Percentiles rank a stretch among this genome's conserved stretches.
Conservation (phyloP, 257 asterid genomes). For the Pogostemon cablin region DNA sequence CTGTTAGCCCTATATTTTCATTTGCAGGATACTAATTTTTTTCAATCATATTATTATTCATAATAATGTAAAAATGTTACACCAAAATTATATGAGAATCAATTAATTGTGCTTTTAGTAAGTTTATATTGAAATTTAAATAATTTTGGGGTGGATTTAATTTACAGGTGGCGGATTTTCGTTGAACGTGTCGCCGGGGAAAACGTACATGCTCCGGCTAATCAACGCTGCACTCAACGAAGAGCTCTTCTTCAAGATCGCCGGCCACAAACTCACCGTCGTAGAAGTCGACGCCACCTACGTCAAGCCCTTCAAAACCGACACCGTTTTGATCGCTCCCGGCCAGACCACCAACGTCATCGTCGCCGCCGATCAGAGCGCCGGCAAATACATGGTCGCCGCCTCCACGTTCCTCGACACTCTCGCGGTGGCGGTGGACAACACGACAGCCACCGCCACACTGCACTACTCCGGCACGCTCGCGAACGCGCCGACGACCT, state of each 20-base stretch:
- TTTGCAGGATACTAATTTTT: too few species aligned
- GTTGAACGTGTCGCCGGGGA: slow-evolving; percentile 66
- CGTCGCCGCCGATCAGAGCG: slow-evolving; percentile 51
- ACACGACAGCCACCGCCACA: slow-evolving; percentile 81
- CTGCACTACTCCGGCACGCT: slow-evolving; percentile 73
- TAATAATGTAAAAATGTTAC: too few species aligned
- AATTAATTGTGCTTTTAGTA: too few species aligned
- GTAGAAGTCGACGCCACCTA: slow-evolving; percentile 93
- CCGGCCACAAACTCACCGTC: slow-evolving; percentile 77
- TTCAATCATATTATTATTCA: too few species aligned
- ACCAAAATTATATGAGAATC: too few species aligned
- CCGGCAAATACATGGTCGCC: slow-evolving; percentile 72
- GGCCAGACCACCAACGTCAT: slow-evolving; percentile 91
- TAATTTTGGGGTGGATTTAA: too few species aligned
- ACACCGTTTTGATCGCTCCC: slow-evolving; percentile 69
- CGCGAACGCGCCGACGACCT: slow-evolving; percentile 38
- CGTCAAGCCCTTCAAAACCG: slow-evolving; percentile 84
- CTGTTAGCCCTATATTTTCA: too few species aligned
- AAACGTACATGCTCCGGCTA: slow-evolving; percentile 74
- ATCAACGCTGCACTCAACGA: slow-evolving; percentile 95
- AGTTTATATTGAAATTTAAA: too few species aligned
- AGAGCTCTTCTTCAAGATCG: slow-evolving; percentile 88
- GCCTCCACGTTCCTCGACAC: slow-evolving; percentile 87
- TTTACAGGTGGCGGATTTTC: slow-evolving; percentile 65
- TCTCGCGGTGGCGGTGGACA: slow-evolving; percentile 66